These are phyloP conservation scores for Ogataea siamensis DNA, from an alignment of 805 yeast species.

Conservation along the genomic window DNA sequence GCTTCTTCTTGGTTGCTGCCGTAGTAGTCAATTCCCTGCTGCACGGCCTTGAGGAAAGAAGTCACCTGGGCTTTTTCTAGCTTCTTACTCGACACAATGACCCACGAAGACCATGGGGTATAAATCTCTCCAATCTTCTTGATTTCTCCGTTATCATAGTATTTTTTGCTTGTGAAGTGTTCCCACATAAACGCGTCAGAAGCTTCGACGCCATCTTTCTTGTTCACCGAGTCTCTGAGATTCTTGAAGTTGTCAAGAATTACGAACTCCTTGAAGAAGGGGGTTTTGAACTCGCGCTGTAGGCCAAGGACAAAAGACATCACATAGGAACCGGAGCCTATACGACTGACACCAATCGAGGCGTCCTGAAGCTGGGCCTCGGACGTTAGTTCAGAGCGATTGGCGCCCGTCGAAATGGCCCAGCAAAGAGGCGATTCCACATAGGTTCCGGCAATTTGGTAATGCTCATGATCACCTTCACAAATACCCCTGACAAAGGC, in stretches of 20 bases:
- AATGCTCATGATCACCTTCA: slow-evolving; percentile 56
- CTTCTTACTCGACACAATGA: slow-evolving; percentile 54
- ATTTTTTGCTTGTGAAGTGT: slow-evolving; percentile 81
- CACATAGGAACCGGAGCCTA: slow-evolving; percentile 89
- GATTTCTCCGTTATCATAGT: slow-evolving; percentile 77
- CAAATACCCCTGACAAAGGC: slow-evolving; percentile 84
- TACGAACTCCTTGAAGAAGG: slow-evolving; percentile 53
- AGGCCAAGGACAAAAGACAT: slow-evolving; percentile 84
- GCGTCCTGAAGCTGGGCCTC: slow-evolving; percentile 53
- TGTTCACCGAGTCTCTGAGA: slow-evolving; percentile 77
- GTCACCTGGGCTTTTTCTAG: slow-evolving; percentile 31
- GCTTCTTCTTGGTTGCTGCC: slow-evolving; percentile 60
- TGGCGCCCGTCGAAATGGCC: slow-evolving; percentile 79
- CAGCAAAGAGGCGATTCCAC: slow-evolving; percentile 86
- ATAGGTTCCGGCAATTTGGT: slow-evolving; percentile 74
- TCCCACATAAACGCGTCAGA: slow-evolving; percentile 97
- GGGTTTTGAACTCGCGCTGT: slow-evolving; percentile 50
- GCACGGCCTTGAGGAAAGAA: slow-evolving; percentile 51
- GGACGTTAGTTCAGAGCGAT: slow-evolving; percentile 52
- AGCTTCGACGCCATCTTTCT: slow-evolving; percentile 39
- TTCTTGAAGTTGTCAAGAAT: slow-evolving; percentile 67
- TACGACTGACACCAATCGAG: slow-evolving; percentile 75
- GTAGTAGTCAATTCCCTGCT: slow-evolving; percentile 70
- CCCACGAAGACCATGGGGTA: slow-evolving; percentile 98
- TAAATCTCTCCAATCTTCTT: slow-evolving; percentile 82